phyloP scores from a whole-genome alignment of 1,139 yeast genomes.

The Torulaspora globosa region DNA sequence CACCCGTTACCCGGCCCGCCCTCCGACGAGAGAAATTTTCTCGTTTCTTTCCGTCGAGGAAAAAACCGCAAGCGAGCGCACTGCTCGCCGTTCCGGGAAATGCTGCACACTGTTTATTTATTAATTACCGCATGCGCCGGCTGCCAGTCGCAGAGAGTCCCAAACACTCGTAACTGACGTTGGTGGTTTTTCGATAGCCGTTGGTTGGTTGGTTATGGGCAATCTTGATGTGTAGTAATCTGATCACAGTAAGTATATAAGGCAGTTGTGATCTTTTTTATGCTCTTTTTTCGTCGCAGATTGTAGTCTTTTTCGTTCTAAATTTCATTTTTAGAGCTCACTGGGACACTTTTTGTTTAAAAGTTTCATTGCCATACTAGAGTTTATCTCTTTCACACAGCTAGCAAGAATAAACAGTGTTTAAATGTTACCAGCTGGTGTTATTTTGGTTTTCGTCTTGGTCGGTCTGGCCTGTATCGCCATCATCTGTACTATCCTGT shows the following conservation, averaged over 20 bases:
- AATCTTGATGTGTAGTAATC: too few relatives aligned
- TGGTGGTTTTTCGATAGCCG: too few relatives aligned
- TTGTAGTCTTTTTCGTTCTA: too few relatives aligned
- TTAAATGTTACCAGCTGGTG: slow-evolving; percentile 51
- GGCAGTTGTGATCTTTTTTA: too few relatives aligned
- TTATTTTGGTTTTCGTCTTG: slow-evolving; percentile 48
- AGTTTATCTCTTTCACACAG: neutral
- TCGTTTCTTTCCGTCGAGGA: neutral
- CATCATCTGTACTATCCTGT: slow-evolving; percentile 32
- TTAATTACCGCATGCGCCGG: slow-evolving; percentile 8
- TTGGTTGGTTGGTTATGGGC: too few relatives aligned
- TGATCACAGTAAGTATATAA: too few relatives aligned
- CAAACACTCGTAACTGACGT: neutral
- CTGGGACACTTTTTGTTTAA: neutral
- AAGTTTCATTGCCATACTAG: slow-evolving; percentile 1
- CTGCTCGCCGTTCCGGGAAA: slow-evolving; percentile 4
- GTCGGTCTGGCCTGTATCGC: slow-evolving; percentile 44
- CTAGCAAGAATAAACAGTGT: neutral
- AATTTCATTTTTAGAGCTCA: neutral
- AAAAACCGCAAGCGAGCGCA: slow-evolving; percentile 3
- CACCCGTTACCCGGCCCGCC: too few relatives aligned
- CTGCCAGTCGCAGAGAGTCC: too few relatives aligned
- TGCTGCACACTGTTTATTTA: neutral
- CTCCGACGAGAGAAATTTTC: neutral
- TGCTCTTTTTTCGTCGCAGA: too few relatives aligned